These are phyloP conservation scores for Petunia axillaris DNA, from an alignment of 257 asterid species.

Conservation along the genomic window DNA sequence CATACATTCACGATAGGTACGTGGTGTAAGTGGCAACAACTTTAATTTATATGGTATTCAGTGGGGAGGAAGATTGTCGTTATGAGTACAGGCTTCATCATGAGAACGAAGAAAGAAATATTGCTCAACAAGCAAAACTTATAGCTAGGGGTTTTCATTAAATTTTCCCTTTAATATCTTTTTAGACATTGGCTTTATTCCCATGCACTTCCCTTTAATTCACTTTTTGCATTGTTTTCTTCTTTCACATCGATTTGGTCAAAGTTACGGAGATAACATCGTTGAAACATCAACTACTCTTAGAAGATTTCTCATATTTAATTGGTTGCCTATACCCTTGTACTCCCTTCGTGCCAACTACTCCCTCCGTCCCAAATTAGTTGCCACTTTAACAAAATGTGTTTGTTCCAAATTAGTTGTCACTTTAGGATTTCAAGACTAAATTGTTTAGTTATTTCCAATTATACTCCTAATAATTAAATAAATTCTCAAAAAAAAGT, in stretches of 20 bases:
- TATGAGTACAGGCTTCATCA: slow-evolving; percentile 22
- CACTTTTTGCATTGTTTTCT: slow-evolving; percentile 26
- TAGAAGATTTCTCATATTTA: too few species aligned
- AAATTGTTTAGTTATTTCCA: too few species aligned
- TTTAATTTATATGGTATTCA: slow-evolving; percentile 18
- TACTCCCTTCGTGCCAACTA: too few species aligned
- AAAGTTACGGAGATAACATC: slow-evolving; percentile 18
- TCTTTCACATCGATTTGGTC: slow-evolving; percentile 22
- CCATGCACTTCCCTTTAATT: slow-evolving; percentile 14
- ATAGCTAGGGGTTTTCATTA: slow-evolving; percentile 17
- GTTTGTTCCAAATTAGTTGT: too few species aligned
- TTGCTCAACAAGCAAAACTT: slow-evolving; percentile 22
- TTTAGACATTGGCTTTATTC: not conserved
- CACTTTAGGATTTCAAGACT: too few species aligned
- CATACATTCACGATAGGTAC: not conserved
- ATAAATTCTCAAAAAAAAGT: too few species aligned
- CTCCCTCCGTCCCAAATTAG: too few species aligned
- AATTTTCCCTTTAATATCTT: not conserved
- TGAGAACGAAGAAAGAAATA: slow-evolving; percentile 24
- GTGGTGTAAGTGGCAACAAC: slow-evolving; percentile 21
- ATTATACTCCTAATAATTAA: too few species aligned
- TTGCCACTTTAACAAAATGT: too few species aligned
- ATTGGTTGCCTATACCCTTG: not conserved
- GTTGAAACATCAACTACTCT: slow-evolving; percentile 10
- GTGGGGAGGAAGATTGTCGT: slow-evolving; percentile 29